Conservation (phyloP, 352 stramenopile genomes). For the Phytophthora sp. region DNA sequence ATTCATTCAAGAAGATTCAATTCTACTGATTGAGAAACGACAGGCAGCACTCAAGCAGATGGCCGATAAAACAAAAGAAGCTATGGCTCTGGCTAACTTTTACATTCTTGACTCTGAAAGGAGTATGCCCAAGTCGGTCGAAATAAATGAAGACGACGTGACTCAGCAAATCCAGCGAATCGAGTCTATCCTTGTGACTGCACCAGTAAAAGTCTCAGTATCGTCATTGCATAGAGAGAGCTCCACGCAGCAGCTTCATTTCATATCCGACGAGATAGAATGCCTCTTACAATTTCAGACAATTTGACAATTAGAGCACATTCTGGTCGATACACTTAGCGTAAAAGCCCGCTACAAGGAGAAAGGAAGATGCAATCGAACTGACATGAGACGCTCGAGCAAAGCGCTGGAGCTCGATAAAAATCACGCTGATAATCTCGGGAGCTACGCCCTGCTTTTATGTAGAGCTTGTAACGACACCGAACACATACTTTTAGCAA, state of each 20-base stretch:
- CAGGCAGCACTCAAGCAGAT: slow-evolving; percentile 29
- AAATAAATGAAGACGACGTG: slow-evolving; percentile 21
- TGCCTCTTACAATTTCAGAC: slow-evolving; percentile 4
- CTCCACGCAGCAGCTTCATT: slow-evolving; percentile 35
- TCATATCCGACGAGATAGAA: slow-evolving; percentile 40
- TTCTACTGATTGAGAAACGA: slow-evolving; percentile 35
- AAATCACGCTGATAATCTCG: slow-evolving; percentile 37
- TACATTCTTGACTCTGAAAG: neutral
- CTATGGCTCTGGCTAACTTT: slow-evolving; percentile 33
- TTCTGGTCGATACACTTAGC: slow-evolving; percentile 45
- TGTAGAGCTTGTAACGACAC: slow-evolving; percentile 19
- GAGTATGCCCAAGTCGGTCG: neutral
- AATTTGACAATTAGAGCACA: neutral
- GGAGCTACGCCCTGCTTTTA: slow-evolving; percentile 52
- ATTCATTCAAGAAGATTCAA: slow-evolving; percentile 47
- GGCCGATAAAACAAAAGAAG: slow-evolving; percentile 41
- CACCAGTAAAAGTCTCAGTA: neutral
- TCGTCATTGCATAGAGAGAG: slow-evolving; percentile 13
- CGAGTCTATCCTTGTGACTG: slow-evolving; percentile 6
- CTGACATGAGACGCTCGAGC: slow-evolving; percentile 39
- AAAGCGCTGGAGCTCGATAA: slow-evolving; percentile 38
- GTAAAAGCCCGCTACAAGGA: slow-evolving; percentile 56
- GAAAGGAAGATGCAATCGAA: slow-evolving; percentile 17
- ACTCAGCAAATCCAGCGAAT: slow-evolving; percentile 26
- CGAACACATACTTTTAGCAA: slow-evolving; percentile 29